Evolutionary conservation across 1,284 basidiomycete genomes (phyloP).

Genomic region (Cerrena zonata): DNA sequence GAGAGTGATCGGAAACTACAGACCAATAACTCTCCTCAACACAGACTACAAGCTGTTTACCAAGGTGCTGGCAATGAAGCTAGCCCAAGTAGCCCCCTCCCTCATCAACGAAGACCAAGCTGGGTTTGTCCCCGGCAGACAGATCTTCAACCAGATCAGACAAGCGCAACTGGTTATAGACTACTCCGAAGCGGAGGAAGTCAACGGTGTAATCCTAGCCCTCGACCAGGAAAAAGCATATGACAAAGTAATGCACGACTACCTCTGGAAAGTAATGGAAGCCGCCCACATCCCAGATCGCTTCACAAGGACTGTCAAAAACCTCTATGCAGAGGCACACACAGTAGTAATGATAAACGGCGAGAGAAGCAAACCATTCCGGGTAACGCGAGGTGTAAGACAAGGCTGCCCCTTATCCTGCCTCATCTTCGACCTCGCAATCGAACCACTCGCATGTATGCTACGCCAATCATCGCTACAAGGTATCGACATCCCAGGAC

Average conservation of each 20-base stretch:
- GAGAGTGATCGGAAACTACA: conserved; percentile 25
- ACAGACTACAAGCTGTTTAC: conserved; percentile 11
- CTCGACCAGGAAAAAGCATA: too few species aligned
- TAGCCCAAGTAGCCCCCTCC: conserved; percentile 10
- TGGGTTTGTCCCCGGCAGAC: conserved; percentile 23
- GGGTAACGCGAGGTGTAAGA: conserved; percentile 22
- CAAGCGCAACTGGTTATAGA: conserved; percentile 18
- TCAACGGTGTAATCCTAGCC: conserved; percentile 15
- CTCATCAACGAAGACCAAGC: conserved; percentile 25
- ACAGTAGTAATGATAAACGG: too few species aligned
- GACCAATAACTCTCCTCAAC: conserved; percentile 31
- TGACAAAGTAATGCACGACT: conserved; percentile 22
- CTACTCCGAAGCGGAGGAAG: conserved; percentile 19
- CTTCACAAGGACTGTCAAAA: conserved; percentile 16
- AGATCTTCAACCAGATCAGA: conserved; percentile 20
- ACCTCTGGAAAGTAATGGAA: conserved; percentile 22
- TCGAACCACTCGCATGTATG: conserved; percentile 22
- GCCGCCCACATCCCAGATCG: conserved; percentile 15
- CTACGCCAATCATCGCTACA: conserved; percentile 15
- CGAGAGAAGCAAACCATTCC: conserved; percentile 16
- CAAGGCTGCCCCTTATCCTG: conserved; percentile 31
- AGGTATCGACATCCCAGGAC: conserved; percentile 14
- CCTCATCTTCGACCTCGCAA: conserved; percentile 24
- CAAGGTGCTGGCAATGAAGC: conserved; percentile 14
- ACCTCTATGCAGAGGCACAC: conserved; percentile 21